Percentiles rank a stretch among this genome's conserved stretches.
Evolutionary conservation across 805 yeast genomes (phyloP).

Genomic region (Jamesozyma gamospora): DNA sequence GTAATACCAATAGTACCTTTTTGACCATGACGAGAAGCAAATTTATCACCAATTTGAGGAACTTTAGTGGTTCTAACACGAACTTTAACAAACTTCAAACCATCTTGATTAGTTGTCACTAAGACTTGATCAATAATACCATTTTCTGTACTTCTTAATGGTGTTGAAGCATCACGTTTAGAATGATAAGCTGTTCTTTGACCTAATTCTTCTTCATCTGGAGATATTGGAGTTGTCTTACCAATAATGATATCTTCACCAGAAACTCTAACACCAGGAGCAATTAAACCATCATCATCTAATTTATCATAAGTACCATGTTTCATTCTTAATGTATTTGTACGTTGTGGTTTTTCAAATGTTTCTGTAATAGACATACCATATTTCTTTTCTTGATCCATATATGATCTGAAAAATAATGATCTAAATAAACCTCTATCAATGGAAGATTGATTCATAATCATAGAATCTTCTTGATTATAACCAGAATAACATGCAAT

Average conservation of each 20-base stretch:
- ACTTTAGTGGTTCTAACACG: slow-evolving; percentile 98
- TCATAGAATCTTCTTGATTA: slow-evolving; percentile 99
- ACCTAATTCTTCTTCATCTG: slow-evolving; percentile 96
- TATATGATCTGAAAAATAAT: slow-evolving; percentile 89
- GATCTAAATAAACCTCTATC: slow-evolving; percentile 96
- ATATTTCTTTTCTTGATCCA: slow-evolving; percentile 97
- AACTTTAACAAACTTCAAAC: slow-evolving; percentile 92
- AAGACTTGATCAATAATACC: slow-evolving; percentile 98
- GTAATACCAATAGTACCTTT: slow-evolving; percentile 99
- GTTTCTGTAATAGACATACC: slow-evolving; percentile 98
- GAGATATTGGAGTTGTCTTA: slow-evolving; percentile 98
- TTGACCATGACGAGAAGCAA: slow-evolving; percentile 99
- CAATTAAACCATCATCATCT: slow-evolving; percentile 95
- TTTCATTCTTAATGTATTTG: slow-evolving; percentile 88
- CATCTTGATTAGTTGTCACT: slow-evolving; percentile 95
- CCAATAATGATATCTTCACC: slow-evolving; percentile 99
- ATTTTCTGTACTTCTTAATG: slow-evolving; percentile 89
- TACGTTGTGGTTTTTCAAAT: slow-evolving; percentile 92
- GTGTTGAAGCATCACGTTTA: slow-evolving; percentile 97
- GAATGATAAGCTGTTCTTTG: slow-evolving; percentile 98
- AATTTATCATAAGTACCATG: slow-evolving; percentile 97
- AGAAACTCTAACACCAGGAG: slow-evolving; percentile 97
- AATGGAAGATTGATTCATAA: slow-evolving; percentile 96
- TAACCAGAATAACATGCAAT: slow-evolving; percentile 97
- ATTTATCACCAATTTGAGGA: slow-evolving; percentile 98